Evolutionary conservation across 2,329 filamentous ascomycete species (phyloP).

Genomic region (Epichloe typhina): DNA sequence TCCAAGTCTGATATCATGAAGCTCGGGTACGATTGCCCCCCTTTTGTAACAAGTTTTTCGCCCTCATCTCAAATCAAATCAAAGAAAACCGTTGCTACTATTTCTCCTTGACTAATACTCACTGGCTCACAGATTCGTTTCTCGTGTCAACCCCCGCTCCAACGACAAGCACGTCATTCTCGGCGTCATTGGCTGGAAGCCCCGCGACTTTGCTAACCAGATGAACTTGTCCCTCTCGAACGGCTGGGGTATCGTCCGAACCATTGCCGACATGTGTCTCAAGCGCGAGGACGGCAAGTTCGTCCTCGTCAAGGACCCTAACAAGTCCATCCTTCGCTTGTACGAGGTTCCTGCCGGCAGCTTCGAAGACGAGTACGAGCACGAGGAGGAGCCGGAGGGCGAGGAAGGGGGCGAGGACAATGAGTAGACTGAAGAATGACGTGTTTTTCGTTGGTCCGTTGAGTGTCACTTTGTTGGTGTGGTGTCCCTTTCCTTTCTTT

Average conservation of each 20-base stretch:
- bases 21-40: constrained; percentile 54
- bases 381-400: constrained; percentile 40
- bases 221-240: constrained; percentile 97
- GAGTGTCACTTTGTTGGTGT: neutral
- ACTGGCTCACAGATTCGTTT: constrained; percentile 61
- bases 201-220: constrained; percentile 87
- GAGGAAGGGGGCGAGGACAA: constrained; percentile 27
- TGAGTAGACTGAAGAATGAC: constrained; percentile 12
- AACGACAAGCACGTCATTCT: constrained; percentile 92
- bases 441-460: neutral
- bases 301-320: constrained; percentile 78
- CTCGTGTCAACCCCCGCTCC: constrained; percentile 79
- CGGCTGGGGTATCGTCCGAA: constrained; percentile 97
- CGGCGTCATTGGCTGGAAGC: constrained; percentile 95
- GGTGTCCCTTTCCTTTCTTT: neutral
- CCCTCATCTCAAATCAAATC: neutral
- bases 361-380: constrained; percentile 82
- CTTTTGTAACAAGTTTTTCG: neutral
- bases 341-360: constrained; percentile 82
- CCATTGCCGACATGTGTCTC: constrained; percentile 88
- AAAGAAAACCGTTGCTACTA: too few species aligned
- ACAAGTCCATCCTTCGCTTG: constrained; percentile 86
- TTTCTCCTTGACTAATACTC: constrained; percentile 13
- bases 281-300: constrained; percentile 70
- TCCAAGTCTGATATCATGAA: constrained; percentile 98